Evolutionary conservation across 1,139 yeast genomes (phyloP), one percentile per base, ranked within the genome.

Genomic region (Casaregolazyma suthepensis): DNA sequence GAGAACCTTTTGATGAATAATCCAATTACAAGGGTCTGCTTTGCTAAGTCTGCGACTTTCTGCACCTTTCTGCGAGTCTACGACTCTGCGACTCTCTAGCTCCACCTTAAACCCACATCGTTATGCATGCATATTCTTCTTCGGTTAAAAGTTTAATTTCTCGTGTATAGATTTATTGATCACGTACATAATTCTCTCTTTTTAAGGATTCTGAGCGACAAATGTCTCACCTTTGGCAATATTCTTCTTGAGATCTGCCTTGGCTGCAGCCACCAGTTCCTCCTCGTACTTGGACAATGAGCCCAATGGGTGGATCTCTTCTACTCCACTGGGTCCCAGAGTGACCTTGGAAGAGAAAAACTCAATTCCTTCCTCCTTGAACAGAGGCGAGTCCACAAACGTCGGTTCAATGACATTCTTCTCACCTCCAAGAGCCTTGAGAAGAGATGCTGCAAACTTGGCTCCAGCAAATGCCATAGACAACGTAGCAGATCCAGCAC

Each of bases 391-490:
- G 62, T 69, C 88, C 46, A 73, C 73, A 59, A 61, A 73, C 47
- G 96, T 76, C 67, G 94, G 87, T 75, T 89, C 96, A 59, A 85
- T 77, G 58, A 90, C 77, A 63, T 80, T 81, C 57, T 72, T 71
- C 68, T 83, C 85, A 67, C 94, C 93, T 52, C 66, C 60, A 53
- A 66, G 66, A 45, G 76, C 77, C 72, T 82, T 78, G 71, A 93
- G 80, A 59, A 93, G 91, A 51, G 96, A 80, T 72, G 85, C 87
- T 59, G 97, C 95, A 69, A 90, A 88, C 74, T 86, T 83, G 69
- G 94, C 94, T 76, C 97, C 98, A 55, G 98, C 99, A 72, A 86
- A 91, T 61, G 98, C 98, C 99, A 93, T 93, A 57, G 98, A 91
- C 70, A 93, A 80, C 61, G 99, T 93, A 67, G 98, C 99, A 56